Percentiles rank a stretch among this genome's conserved stretches.
These are phyloP conservation scores for Solanum clarkiae DNA, from an alignment of 257 asterid species.

Conservation along the genomic window DNA sequence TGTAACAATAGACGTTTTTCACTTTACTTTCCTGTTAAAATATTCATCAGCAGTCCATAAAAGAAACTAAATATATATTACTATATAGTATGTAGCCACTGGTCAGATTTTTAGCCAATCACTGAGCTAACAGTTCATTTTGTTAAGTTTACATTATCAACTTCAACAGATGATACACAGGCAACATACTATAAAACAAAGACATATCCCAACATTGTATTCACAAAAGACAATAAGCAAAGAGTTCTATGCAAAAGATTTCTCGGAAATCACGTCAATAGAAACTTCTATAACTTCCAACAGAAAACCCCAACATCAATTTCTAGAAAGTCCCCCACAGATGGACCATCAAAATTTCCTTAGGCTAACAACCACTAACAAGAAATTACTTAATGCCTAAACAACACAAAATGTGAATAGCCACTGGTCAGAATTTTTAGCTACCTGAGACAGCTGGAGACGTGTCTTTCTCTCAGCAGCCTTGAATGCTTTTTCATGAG, in stretches of 20 bases:
- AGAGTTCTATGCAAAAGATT: background rate
- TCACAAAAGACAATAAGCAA: background rate
- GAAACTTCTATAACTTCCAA: background rate
- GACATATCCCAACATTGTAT: background rate
- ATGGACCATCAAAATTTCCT: background rate
- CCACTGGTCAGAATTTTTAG: constrained; percentile 11
- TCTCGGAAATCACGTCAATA: background rate
- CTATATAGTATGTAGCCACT: too few species aligned
- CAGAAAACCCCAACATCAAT: background rate
- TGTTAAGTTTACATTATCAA: background rate
- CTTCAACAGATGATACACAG: background rate
- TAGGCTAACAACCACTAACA: background rate
- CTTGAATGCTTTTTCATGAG: constrained; percentile 93
- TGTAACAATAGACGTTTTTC: background rate
- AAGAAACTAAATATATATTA: background rate
- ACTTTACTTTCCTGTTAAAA: background rate
- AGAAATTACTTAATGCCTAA: background rate
- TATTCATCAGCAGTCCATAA: background rate
- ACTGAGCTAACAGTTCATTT: background rate
- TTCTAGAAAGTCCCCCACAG: background rate
- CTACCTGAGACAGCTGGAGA: constrained; percentile 85
- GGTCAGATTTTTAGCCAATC: background rate
- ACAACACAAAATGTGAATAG: background rate
- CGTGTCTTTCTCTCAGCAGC: constrained; percentile 97
- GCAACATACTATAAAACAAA: background rate